These are phyloP conservation scores for Saccharomycopsis fibuligera DNA, from an alignment of 805 yeast genomes.

Conservation along the genomic window DNA sequence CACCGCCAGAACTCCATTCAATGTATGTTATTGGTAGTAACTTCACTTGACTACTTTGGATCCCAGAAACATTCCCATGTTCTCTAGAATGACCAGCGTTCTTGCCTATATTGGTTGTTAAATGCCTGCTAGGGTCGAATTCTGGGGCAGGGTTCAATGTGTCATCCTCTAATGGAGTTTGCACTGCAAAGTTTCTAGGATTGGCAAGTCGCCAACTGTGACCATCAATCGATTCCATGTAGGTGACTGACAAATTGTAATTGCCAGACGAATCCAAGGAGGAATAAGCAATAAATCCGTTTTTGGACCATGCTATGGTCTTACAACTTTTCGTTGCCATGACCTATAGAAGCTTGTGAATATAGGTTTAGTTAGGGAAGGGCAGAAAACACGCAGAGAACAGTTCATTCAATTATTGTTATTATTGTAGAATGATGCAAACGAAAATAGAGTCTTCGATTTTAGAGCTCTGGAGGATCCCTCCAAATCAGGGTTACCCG, in stretches of 20 bases:
- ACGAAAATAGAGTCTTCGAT: too few species aligned
- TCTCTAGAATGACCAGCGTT: conserved; percentile 3
- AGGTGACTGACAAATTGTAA: conserved; percentile 46
- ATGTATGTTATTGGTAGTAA: conserved; percentile 32
- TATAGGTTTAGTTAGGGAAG: too few species aligned
- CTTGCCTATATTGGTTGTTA: conserved; percentile 19
- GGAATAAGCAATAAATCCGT: conserved; percentile 73
- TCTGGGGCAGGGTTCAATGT: neutral
- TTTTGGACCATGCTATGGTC: conserved; percentile 69
- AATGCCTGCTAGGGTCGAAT: neutral
- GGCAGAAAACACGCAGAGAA: too few species aligned
- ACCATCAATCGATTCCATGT: conserved; percentile 71
- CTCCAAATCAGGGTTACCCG: too few species aligned
- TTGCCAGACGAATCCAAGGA: conserved; percentile 27
- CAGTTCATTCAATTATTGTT: too few species aligned
- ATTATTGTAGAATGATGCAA: too few species aligned
- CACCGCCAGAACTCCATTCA: conserved; percentile 72
- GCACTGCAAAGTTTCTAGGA: conserved; percentile 22
- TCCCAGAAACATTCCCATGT: conserved; percentile 31
- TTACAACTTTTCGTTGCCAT: too few species aligned
- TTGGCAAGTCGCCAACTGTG: conserved; percentile 68
- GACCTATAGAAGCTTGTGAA: too few species aligned
- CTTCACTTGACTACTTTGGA: neutral
- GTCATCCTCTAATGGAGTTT: conserved; percentile 1
- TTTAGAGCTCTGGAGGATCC: too few species aligned